Evolutionary conservation across 2,329 filamentous ascomycete genomes (phyloP).

Genomic region (Colletotrichum sp.): DNA sequence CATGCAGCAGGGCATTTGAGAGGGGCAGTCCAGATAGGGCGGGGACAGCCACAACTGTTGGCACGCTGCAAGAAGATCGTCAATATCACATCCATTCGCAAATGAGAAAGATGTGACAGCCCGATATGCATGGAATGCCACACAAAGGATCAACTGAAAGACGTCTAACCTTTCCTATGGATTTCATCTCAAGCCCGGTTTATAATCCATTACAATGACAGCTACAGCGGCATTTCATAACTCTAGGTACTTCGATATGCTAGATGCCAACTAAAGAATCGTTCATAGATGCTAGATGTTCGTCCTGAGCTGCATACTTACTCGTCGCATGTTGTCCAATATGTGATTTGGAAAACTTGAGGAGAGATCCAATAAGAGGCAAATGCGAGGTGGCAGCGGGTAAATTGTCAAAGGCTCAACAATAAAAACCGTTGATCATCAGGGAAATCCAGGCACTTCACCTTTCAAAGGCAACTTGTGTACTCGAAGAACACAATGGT

Average conservation of each 20-base stretch:
- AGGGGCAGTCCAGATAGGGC: neutral
- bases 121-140: neutral
- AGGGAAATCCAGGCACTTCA: neutral
- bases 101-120: neutral
- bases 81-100: neutral
- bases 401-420: neutral
- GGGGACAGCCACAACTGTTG: neutral
- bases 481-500: neutral
- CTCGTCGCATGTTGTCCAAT: rapidly evolving
- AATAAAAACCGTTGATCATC: neutral
- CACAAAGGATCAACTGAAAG: neutral
- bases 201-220: neutral
- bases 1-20: neutral
- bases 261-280: neutral
- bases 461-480: neutral
- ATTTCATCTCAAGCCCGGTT: neutral
- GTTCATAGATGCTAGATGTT: neutral
- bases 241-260: neutral
- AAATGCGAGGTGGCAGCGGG: neutral
- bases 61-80: neutral
- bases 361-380: neutral
- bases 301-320: neutral
- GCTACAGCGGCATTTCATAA: neutral
- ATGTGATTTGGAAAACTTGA: neutral
- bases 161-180: neutral